Conservation (phyloP, 768 basidiomycete genomes). For the Butyriboletus loyo region DNA sequence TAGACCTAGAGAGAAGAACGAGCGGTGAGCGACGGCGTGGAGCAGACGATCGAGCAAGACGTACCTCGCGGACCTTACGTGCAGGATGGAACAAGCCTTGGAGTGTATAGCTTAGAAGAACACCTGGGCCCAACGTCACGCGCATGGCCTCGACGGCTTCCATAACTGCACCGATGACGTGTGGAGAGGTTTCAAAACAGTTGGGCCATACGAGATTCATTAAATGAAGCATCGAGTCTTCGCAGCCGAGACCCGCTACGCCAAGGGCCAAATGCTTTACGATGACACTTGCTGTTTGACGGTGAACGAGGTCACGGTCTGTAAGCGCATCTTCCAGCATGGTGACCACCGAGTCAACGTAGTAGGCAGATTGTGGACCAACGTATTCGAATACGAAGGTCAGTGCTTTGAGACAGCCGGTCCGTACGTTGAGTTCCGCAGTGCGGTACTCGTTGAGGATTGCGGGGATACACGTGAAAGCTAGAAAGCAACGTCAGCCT, state of each 20-base stretch:
- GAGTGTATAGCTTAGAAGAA: constrained; percentile 86
- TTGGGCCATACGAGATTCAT: constrained; percentile 99
- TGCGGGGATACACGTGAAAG: constrained; percentile 98
- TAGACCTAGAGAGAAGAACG: constrained; percentile 49
- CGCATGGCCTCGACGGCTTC: constrained; percentile 98
- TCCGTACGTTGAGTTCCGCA: constrained; percentile 96
- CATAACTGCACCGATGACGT: constrained; percentile 98
- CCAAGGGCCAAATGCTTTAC: constrained; percentile 98
- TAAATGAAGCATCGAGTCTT: constrained; percentile 95
- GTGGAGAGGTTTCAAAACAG: constrained; percentile 96
- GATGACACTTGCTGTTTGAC: constrained; percentile 96
- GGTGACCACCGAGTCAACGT: constrained; percentile 94
- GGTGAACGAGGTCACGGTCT: constrained; percentile 96
- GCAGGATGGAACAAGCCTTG: constrained; percentile 98
- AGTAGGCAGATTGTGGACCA: constrained; percentile 94
- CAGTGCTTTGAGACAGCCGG: constrained; percentile 96
- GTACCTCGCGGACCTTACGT: constrained; percentile 91
- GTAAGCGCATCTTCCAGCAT: constrained; percentile 98
- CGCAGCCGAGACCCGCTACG: constrained; percentile 94
- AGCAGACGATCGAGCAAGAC: constrained; percentile 14
- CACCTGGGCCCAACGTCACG: constrained; percentile 90
- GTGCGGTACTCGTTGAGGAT: constrained; percentile 99
- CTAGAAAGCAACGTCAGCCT: constrained; percentile 31
- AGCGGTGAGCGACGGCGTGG: background rate
- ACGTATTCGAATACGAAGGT: constrained; percentile 99